Percentiles rank a stretch among this genome's conserved stretches.
phyloP scores from a whole-genome alignment of 495 filamentous ascomycete species.

The Podospora comata region DNA sequence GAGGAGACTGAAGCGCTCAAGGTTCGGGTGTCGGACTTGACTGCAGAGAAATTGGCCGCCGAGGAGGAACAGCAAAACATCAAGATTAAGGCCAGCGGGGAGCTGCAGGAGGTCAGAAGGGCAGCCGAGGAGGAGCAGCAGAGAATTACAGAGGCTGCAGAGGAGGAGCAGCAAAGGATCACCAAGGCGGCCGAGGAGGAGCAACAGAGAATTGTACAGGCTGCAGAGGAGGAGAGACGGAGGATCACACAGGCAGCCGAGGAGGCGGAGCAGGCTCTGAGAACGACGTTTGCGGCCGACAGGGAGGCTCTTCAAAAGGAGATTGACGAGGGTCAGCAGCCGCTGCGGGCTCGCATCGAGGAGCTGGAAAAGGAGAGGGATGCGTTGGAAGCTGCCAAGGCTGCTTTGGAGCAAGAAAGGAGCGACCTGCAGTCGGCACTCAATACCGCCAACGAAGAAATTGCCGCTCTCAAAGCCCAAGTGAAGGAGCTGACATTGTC shows the following conservation, averaged over 20 bases:
- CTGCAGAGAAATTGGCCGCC: conserved; percentile 24
- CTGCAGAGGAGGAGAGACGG: conserved; percentile 13
- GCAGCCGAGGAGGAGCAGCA: conserved; percentile 24
- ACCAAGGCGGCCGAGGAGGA: conserved; percentile 19
- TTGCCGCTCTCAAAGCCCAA: conserved; percentile 24
- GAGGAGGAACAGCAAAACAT: conserved; percentile 25
- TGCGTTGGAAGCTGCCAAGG: conserved; percentile 31
- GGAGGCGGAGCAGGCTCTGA: conserved; percentile 11
- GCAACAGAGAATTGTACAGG: conserved; percentile 15
- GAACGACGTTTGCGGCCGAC: conserved; percentile 16
- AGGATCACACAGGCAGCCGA: conserved; percentile 14
- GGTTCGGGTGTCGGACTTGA: conserved; percentile 19
- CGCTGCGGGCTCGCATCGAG: conserved; percentile 26
- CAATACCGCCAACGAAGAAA: conserved; percentile 25
- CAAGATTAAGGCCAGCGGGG: conserved; percentile 19
- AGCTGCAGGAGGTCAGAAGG: conserved; percentile 20
- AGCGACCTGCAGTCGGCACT: conserved; percentile 31
- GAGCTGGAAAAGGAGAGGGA: conserved; percentile 41
- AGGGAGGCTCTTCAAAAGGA: conserved; percentile 25
- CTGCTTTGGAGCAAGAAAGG: conserved; percentile 36
- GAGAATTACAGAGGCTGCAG: conserved; percentile 20
- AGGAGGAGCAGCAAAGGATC: conserved; percentile 27
- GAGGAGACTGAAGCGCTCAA: conserved; percentile 14
- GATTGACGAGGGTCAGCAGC: conserved; percentile 23
- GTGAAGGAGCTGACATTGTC: conserved; percentile 27